Percentiles rank a stretch among this genome's conserved stretches.
Conservation (phyloP, 1,284 basidiomycete species). For the Sanguinoderma infundibulare region DNA sequence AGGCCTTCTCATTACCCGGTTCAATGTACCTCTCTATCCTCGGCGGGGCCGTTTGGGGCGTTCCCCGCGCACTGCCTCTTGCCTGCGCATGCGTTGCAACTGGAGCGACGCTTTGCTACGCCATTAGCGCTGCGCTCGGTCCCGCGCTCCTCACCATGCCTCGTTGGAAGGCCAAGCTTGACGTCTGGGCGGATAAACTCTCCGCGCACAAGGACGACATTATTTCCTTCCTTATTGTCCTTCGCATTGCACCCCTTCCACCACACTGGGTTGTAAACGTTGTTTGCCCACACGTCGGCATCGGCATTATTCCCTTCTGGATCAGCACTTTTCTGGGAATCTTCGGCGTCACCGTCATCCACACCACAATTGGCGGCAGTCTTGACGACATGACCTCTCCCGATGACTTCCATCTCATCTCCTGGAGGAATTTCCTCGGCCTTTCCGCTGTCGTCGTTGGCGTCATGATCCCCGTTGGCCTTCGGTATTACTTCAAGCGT, state of each 20-base stretch:
- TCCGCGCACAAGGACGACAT: slow-evolving; percentile 76
- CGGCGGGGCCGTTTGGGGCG: slow-evolving; percentile 95
- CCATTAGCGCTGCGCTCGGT: slow-evolving; percentile 88
- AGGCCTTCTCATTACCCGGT: slow-evolving; percentile 95
- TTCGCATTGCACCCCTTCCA: slow-evolving; percentile 93
- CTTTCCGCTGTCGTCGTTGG: slow-evolving; percentile 86
- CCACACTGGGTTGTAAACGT: slow-evolving; percentile 98
- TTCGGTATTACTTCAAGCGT: slow-evolving; percentile 76
- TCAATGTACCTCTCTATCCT: slow-evolving; percentile 99
- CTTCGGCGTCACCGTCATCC: slow-evolving; percentile 91
- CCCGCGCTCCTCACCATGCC: slow-evolving; percentile 88
- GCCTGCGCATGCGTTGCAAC: slow-evolving; percentile 92
- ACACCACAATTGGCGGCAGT: slow-evolving; percentile 93
- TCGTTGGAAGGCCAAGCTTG: slow-evolving; percentile 81
- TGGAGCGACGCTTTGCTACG: slow-evolving; percentile 92
- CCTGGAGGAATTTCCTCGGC: slow-evolving; percentile 84
- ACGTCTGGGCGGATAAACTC: slow-evolving; percentile 82
- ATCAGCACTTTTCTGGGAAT: slow-evolving; percentile 90
- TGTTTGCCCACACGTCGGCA: slow-evolving; percentile 92
- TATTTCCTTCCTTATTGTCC: slow-evolving; percentile 88
- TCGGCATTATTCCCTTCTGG: slow-evolving; percentile 88
- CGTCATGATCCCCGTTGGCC: slow-evolving; percentile 88
- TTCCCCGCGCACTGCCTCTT: slow-evolving; percentile 87
- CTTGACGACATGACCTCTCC: slow-evolving; percentile 95
- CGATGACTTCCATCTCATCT: slow-evolving; percentile 92